phyloP scores from a whole-genome alignment of 2,329 filamentous ascomycete species.

The Leptosphaerulina australis region DNA sequence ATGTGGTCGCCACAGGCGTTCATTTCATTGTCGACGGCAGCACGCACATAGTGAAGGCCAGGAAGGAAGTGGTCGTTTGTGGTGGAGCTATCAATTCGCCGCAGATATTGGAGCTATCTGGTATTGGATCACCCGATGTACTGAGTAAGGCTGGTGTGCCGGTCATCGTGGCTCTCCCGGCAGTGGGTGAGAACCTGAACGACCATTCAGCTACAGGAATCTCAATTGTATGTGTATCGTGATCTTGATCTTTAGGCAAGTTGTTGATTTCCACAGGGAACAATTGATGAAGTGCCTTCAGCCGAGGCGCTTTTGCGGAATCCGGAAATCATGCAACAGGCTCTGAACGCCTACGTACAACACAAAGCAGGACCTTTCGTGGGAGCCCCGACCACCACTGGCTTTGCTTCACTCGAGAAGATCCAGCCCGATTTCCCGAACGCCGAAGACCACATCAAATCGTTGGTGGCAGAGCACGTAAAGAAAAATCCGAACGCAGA shows the following conservation, averaged over 20 bases:
- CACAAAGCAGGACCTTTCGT: slow-evolving; percentile 40
- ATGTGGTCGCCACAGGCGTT: slow-evolving; percentile 49
- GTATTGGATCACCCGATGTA: slow-evolving; percentile 33
- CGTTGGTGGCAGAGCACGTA: slow-evolving; percentile 23
- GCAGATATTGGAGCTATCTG: slow-evolving; percentile 43
- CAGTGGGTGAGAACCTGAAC: slow-evolving; percentile 47
- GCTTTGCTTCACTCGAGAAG: slow-evolving; percentile 31
- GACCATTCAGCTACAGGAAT: slow-evolving; percentile 39
- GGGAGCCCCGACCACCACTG: slow-evolving; percentile 31
- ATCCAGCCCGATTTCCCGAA: slow-evolving; percentile 30
- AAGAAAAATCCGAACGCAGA: slow-evolving; percentile 31
- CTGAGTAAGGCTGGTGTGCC: slow-evolving; percentile 38
- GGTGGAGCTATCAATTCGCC: slow-evolving; percentile 39
- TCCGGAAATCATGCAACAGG: slow-evolving; percentile 34
- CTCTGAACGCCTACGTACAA: slow-evolving; percentile 34
- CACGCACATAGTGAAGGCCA: slow-evolving; percentile 33
- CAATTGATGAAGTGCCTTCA: slow-evolving; percentile 37
- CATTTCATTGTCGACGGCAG: slow-evolving; percentile 49
- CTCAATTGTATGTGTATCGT: background rate
- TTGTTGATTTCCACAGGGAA: slow-evolving; percentile 17
- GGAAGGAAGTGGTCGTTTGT: slow-evolving; percentile 41
- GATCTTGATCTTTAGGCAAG: background rate
- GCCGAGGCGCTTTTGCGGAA: slow-evolving; percentile 32
- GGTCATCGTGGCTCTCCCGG: slow-evolving; percentile 35
- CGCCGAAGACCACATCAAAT: slow-evolving; percentile 28